Base-by-base conservation (phyloP, 306 rosid species). In the Inga oerstediana region DNA sequence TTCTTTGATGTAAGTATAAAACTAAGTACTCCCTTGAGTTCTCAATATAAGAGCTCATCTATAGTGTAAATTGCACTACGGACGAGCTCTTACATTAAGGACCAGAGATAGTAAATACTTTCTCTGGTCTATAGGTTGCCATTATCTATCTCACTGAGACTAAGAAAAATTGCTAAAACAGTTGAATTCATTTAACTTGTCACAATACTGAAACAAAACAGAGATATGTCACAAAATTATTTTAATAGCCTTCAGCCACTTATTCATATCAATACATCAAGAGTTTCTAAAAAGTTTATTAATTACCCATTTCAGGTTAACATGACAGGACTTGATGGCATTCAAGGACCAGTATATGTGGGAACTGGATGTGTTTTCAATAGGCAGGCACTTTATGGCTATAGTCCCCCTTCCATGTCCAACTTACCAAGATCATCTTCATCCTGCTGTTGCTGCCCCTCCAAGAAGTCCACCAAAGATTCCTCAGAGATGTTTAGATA, bases 281-380 rank as follows among this genome's bases (percentile, higher is more conserved):
- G 75, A 82, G 66, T 41, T 74, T 8, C 35, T 81, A 74, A 74
- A 75, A 79, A 78, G 51, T 66, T 34, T 74, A 64, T 61, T 68
- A 68, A 77, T 87, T 61, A 84, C 52, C 66, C 44, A 86, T 90
- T 84, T 83, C 92, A 96, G 99, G 97, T 93, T 78, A 96, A 96
- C 89, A 96, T 96, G 99, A 96, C 89, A 90, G 99, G 99, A 78
- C 90, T 96, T 56, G 99, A 96, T 88, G 99, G 99, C 17, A 91
- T 96, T 81, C 98, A 96, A 89, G 99, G 99, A 84, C 99, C 99
- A 44, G 90, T 94, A 5, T 96, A 93, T 86, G 99, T 96, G 79
- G 99, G 99, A 12, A 96, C 99, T 75, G 99, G 99, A 75, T 90
- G 94, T 72, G 94, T 91, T 77, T 96, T 96, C 89, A 91, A 96